Evolutionary conservation across 306 rosid species (phyloP).

Genomic region (Sphenostylis stenocarpa): DNA sequence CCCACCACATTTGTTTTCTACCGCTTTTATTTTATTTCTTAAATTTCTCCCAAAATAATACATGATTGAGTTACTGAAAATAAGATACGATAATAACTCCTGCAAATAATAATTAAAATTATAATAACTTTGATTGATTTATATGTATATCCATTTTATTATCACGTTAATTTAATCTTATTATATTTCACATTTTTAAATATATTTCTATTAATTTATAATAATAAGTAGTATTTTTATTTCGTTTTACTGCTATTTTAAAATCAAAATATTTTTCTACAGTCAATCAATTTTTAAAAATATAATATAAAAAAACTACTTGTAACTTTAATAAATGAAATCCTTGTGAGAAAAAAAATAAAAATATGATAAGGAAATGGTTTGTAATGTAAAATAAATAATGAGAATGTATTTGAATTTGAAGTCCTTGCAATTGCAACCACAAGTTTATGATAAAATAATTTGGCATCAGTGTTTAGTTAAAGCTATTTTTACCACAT

Average conservation of each 20-base stretch:
- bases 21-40: not conserved
- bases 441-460: conserved; percentile 38
- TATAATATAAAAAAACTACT: too few relatives aligned
- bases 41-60: not conserved
- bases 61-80: not conserved
- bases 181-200: too few relatives aligned
- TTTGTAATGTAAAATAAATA: not conserved
- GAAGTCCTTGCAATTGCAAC: conserved; percentile 12
- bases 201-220: not conserved
- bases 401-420: not conserved
- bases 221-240: too few relatives aligned
- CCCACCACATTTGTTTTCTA: not conserved
- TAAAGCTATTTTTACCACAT: not conserved
- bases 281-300: too few relatives aligned
- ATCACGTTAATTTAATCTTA: too few relatives aligned
- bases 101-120: too few relatives aligned
- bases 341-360: not conserved
- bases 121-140: too few relatives aligned
- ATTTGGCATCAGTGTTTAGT: not conserved
- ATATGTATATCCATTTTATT: too few relatives aligned
- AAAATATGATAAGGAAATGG: not conserved
- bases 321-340: not conserved
- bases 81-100: too few relatives aligned
- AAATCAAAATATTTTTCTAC: too few relatives aligned
- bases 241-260: too few relatives aligned